Conservation (phyloP, 805 yeast genomes). For the Candida golubevii region DNA sequence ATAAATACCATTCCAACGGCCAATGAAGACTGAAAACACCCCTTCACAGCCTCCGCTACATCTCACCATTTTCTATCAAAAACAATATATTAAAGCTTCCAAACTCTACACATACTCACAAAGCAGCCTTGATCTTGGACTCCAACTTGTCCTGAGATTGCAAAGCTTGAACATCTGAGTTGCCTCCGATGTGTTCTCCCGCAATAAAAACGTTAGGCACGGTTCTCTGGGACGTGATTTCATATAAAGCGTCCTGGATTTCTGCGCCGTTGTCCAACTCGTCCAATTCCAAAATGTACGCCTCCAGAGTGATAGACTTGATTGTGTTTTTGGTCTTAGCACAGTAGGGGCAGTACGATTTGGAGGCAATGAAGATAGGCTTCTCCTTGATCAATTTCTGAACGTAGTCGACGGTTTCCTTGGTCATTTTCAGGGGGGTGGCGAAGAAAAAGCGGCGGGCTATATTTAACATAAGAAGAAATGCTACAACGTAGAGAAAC, state of each 20-base stretch:
- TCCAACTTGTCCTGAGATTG: conserved; percentile 58
- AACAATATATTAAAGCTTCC: too few relatives aligned
- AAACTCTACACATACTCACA: conserved; percentile 5
- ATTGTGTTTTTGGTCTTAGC: conserved; percentile 21
- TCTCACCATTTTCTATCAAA: too few relatives aligned
- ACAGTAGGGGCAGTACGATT: conserved; percentile 31
- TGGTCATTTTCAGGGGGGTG: conserved; percentile 49
- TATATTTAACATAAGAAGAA: conserved; percentile 8
- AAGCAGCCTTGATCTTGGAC: conserved; percentile 20
- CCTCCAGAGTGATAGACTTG: conserved; percentile 28
- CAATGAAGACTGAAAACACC: too few relatives aligned
- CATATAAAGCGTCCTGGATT: conserved; percentile 28
- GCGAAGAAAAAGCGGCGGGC: conserved; percentile 14
- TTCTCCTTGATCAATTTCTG: conserved; percentile 59
- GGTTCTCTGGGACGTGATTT: conserved; percentile 84
- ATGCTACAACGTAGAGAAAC: conserved; percentile 1
- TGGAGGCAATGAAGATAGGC: conserved; percentile 67
- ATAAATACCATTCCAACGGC: too few relatives aligned
- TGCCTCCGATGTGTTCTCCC: conserved; percentile 94
- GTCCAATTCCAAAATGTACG: conserved; percentile 37
- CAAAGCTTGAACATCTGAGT: conserved; percentile 79
- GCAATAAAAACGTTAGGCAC: conserved; percentile 90
- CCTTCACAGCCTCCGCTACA: too few relatives aligned
- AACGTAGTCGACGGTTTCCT: conserved; percentile 53
- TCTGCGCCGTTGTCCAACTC: conserved; percentile 22